Percentiles rank a stretch among this genome's conserved stretches.
These are phyloP conservation scores for Pseudogymnoascus sp. DNA, from an alignment of 2,329 filamentous ascomycete genomes.

Conservation along the genomic window DNA sequence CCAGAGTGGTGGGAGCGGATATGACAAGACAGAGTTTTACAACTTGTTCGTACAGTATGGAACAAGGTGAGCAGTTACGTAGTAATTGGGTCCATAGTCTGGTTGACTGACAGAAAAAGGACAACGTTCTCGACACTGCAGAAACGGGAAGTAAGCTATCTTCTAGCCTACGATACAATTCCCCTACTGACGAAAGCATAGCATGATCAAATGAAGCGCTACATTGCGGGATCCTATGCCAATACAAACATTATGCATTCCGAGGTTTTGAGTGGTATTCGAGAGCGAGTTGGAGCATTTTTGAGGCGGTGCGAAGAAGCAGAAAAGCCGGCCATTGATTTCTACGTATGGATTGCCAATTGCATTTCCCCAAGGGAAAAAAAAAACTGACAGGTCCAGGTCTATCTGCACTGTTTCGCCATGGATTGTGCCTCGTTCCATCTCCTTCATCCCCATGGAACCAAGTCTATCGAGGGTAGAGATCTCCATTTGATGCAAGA, in stretches of 20 bases:
- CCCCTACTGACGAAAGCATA: constrained; percentile 22
- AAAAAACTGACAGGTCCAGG: constrained; percentile 10
- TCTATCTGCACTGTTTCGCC: constrained; percentile 53
- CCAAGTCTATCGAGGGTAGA: constrained; percentile 47
- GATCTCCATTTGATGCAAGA: constrained; percentile 61
- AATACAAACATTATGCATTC: constrained; percentile 57
- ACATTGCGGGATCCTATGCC: constrained; percentile 58
- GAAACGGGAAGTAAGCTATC: constrained; percentile 19
- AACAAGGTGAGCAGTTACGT: constrained; percentile 35
- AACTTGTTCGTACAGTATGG: constrained; percentile 50
- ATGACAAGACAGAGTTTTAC: constrained; percentile 58
- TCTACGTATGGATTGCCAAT: constrained; percentile 43
- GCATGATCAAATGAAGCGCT: constrained; percentile 54
- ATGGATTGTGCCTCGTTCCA: constrained; percentile 62
- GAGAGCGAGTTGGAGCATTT: constrained; percentile 47
- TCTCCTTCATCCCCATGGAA: constrained; percentile 58
- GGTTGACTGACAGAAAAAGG: constrained; percentile 14
- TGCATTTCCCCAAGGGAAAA: not conserved
- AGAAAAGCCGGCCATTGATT: constrained; percentile 41
- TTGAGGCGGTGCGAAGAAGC: constrained; percentile 42
- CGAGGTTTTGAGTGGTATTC: constrained; percentile 46
- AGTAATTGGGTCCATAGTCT: not conserved
- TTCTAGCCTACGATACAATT: not conserved
- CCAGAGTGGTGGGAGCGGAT: constrained; percentile 51
- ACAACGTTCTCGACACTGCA: constrained; percentile 32